phyloP scores from a whole-genome alignment of 257 asterid genomes.

The Solanum ahanhuiri region DNA sequence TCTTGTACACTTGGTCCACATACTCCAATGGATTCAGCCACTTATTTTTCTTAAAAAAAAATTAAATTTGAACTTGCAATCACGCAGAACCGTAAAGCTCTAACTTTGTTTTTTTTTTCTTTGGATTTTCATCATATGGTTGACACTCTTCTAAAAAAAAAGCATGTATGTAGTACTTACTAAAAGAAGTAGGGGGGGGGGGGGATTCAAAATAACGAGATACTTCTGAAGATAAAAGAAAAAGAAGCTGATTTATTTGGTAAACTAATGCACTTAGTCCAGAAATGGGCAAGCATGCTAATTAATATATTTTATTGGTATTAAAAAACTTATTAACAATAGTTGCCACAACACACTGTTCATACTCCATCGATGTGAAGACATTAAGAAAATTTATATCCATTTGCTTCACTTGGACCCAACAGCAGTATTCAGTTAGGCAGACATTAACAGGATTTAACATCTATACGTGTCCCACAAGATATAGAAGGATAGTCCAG shows the following conservation, averaged over 20 bases:
- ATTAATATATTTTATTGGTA: neutral
- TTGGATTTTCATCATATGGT: neutral
- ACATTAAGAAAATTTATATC: neutral
- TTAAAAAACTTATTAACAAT: neutral
- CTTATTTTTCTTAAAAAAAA: neutral
- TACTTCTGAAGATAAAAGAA: neutral
- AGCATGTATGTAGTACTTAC: neutral
- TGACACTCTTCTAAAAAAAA: neutral
- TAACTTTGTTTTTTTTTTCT: neutral
- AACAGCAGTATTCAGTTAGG: neutral
- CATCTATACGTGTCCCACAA: neutral
- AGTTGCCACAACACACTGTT: neutral
- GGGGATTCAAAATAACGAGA: neutral
- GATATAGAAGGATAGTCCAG: neutral
- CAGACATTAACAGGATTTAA: neutral
- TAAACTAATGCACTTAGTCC: neutral
- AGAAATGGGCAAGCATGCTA: neutral
- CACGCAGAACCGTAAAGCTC: neutral
- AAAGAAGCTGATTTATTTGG: neutral
- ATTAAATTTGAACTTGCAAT: neutral
- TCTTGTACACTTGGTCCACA: neutral
- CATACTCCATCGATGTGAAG: neutral
- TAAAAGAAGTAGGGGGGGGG: neutral
- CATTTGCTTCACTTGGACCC: neutral
- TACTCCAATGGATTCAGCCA: neutral